Evolutionary conservation across 306 rosid genomes (phyloP).

Genomic region (Ochetophila trinervis): DNA sequence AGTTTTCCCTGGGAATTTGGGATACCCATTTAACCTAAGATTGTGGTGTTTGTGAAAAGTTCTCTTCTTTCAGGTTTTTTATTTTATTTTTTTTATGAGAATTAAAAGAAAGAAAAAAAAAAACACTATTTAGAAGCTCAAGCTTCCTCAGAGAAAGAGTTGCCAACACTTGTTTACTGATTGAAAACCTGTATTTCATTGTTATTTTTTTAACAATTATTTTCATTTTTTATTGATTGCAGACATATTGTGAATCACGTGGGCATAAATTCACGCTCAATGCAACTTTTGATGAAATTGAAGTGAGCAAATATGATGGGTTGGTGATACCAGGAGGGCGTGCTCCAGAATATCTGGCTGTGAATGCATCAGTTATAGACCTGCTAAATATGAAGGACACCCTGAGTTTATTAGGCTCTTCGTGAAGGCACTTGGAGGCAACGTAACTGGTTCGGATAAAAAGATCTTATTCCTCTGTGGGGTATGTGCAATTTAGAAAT

Average conservation of each 20-base stretch:
- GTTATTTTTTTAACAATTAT: not conserved
- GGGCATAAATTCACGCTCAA: constrained; percentile 85
- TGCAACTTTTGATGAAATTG: constrained; percentile 74
- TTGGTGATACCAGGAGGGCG: constrained; percentile 83
- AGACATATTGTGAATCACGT: constrained; percentile 61
- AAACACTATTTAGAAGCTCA: not conserved
- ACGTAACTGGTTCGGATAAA: constrained; percentile 51
- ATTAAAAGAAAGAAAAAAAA: no score
- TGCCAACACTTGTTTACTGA: not conserved
- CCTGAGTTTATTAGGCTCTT: constrained; percentile 53
- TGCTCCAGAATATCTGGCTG: constrained; percentile 88
- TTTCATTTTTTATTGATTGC: constrained; percentile 20
- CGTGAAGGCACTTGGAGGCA: constrained; percentile 80
- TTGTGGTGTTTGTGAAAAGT: no score
- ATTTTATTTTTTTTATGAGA: no score
- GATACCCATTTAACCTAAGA: no score
- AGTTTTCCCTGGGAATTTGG: no score
- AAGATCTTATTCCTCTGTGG: constrained; percentile 84
- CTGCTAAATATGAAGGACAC: constrained; percentile 56
- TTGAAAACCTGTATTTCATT: not conserved
- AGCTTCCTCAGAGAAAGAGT: not conserved
- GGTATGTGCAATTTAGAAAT: constrained; percentile 41
- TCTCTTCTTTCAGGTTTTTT: no score
- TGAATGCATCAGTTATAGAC: constrained; percentile 42
- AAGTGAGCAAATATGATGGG: constrained; percentile 62